Evolutionary conservation across 352 stramenopile species (phyloP).

Genomic region (Phytophthora crassamura): DNA sequence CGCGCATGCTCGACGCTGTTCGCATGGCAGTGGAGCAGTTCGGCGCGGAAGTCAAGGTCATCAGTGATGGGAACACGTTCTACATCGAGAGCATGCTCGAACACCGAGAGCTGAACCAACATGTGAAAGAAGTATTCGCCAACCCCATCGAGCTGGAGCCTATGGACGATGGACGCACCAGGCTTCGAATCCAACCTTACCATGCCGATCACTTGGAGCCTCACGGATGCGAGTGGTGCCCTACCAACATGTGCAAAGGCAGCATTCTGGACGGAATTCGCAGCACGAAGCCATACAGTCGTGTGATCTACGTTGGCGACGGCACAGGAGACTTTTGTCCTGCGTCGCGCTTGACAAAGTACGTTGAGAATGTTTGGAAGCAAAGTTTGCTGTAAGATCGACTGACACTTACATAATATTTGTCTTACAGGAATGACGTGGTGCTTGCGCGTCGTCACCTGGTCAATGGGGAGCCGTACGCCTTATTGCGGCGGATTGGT

Average conservation of each 20-base stretch:
- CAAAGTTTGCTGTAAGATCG: background rate
- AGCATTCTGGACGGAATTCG: constrained; percentile 68
- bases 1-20: constrained; percentile 71
- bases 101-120: constrained; percentile 33
- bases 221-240: constrained; percentile 65
- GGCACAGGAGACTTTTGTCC: constrained; percentile 75
- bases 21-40: constrained; percentile 48
- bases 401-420: background rate
- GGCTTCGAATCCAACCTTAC: constrained; percentile 60
- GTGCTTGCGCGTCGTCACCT: constrained; percentile 56
- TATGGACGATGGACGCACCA: constrained; percentile 16
- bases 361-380: constrained; percentile 6
- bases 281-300: constrained; percentile 33
- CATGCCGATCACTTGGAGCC: constrained; percentile 49
- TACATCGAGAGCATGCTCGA: constrained; percentile 80
- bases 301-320: constrained; percentile 78
- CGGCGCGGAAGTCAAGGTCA: constrained; percentile 57
- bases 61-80: constrained; percentile 81
- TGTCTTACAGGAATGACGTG: constrained; percentile 46
- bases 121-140: constrained; percentile 57
- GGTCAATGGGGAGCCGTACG: constrained; percentile 40
- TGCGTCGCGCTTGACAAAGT: constrained; percentile 55
- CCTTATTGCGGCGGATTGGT: constrained; percentile 45
- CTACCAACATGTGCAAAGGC: constrained; percentile 85
- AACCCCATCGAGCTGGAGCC: constrained; percentile 53